Conservation (phyloP, 352 stramenopile species). For the Globisporangium okanoganense region DNA sequence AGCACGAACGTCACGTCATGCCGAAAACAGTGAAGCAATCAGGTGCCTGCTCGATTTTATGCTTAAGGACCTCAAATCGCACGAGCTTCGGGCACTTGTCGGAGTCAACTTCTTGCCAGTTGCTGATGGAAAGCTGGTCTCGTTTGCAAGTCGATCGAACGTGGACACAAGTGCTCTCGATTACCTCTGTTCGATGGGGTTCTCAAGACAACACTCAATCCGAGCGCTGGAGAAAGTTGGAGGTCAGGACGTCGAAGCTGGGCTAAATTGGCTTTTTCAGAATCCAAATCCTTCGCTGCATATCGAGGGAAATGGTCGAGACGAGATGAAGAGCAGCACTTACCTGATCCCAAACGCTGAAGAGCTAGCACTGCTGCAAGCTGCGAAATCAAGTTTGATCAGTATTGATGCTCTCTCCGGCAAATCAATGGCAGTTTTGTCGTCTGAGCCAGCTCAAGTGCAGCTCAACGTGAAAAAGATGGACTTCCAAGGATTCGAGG, state of each 20-base stretch:
- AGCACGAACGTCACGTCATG: slow-evolving; percentile 34
- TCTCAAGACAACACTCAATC: slow-evolving; percentile 43
- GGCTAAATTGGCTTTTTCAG: slow-evolving; percentile 64
- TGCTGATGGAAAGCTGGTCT: slow-evolving; percentile 40
- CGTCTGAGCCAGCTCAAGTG: slow-evolving; percentile 21
- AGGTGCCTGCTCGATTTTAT: slow-evolving; percentile 45
- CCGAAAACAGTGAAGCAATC: slow-evolving; percentile 30
- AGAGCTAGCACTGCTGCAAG: slow-evolving; percentile 38
- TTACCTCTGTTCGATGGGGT: slow-evolving; percentile 64
- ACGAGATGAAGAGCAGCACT: slow-evolving; percentile 7
- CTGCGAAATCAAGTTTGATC: slow-evolving; percentile 33
- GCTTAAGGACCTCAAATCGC: slow-evolving; percentile 33
- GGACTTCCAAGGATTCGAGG: slow-evolving; percentile 44
- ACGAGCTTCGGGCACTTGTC: slow-evolving; percentile 24
- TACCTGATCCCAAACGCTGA: slow-evolving; percentile 48
- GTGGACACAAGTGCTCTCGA: slow-evolving; percentile 32
- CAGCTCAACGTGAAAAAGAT: slow-evolving; percentile 52
- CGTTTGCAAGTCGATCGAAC: slow-evolving; percentile 26
- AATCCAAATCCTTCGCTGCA: slow-evolving; percentile 37
- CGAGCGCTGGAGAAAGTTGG: slow-evolving; percentile 35
- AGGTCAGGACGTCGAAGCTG: slow-evolving; percentile 36
- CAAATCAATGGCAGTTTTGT: slow-evolving; percentile 27
- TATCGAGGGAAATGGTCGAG: neutral
- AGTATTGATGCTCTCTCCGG: slow-evolving; percentile 32
- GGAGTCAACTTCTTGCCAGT: slow-evolving; percentile 56